phyloP scores from a whole-genome alignment of 2,329 filamentous ascomycete genomes.

The Colletotrichum sp. region DNA sequence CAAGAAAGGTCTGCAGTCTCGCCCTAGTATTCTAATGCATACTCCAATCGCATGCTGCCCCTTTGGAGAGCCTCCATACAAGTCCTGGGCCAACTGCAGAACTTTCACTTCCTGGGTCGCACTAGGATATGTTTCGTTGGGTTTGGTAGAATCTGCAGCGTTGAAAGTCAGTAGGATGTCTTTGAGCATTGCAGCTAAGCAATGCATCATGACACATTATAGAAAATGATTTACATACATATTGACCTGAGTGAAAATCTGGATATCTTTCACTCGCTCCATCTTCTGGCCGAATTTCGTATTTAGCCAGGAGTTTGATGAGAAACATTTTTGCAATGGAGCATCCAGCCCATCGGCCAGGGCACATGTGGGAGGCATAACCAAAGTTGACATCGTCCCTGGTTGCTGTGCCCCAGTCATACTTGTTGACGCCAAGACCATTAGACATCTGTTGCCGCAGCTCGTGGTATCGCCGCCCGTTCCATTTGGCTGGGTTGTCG shows the following conservation, averaged over 20 bases:
- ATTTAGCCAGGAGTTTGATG: conserved; percentile 1
- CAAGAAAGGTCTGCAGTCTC: background rate
- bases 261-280: conserved; percentile 3
- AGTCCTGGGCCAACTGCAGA: background rate
- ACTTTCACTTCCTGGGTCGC: background rate
- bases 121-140: conserved; percentile 6
- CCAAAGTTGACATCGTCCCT: conserved; percentile 17
- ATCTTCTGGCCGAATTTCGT: background rate
- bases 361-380: conserved; percentile 18
- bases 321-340: conserved; percentile 20
- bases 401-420: conserved; percentile 10
- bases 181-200: background rate
- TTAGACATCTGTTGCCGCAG: background rate
- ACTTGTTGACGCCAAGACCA: background rate
- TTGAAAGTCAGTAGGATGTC: background rate
- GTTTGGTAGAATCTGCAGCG: background rate
- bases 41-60: background rate
- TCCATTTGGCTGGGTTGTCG: background rate
- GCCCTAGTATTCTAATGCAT: background rate
- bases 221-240: background rate
- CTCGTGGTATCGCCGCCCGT: conserved; percentile 11
- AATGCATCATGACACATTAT: background rate
- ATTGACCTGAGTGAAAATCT: conserved; percentile 10
- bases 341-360: conserved; percentile 14
- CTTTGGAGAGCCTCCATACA: background rate